phyloP scores from a whole-genome alignment of 2,329 filamentous ascomycete genomes.

The Camptophora hylomeconis region DNA sequence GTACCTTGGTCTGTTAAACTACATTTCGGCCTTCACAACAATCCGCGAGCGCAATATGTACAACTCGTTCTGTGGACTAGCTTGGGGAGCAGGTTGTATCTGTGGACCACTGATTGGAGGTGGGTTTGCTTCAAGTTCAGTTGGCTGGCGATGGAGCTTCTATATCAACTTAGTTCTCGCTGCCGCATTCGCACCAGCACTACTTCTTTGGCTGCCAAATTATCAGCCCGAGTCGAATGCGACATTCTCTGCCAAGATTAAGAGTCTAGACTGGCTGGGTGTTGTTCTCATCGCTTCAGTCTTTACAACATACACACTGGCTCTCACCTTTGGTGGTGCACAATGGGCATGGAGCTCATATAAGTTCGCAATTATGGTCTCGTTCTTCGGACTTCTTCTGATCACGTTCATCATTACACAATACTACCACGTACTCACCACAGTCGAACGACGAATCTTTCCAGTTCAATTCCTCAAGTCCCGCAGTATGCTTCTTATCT shows the following conservation, averaged over 20 bases:
- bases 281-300: constrained; percentile 30
- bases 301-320: constrained; percentile 33
- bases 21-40: constrained; percentile 16
- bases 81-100: constrained; percentile 25
- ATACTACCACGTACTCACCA: constrained; percentile 31
- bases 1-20: constrained; percentile 19
- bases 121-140: constrained; percentile 18
- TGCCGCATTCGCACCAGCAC: constrained; percentile 29
- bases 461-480: constrained; percentile 34
- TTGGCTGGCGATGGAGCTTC: constrained; percentile 30
- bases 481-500: constrained; percentile 29
- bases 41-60: constrained; percentile 20
- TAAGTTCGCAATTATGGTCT: constrained; percentile 34
- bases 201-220: constrained; percentile 30
- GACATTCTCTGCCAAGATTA: constrained; percentile 16
- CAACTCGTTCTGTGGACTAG: constrained; percentile 22
- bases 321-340: constrained; percentile 38
- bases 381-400: constrained; percentile 32
- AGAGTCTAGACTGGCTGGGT: constrained; percentile 35
- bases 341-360: constrained; percentile 35
- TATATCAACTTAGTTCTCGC: constrained; percentile 45
- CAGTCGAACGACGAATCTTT: constrained; percentile 31
- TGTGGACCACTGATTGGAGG: constrained; percentile 28
- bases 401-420: constrained; percentile 37
- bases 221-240: constrained; percentile 17